These are phyloP conservation scores for Thuidium tamariscinum DNA, from an alignment of 225 moss, liverwort and hornwort genomes.

Conservation along the genomic window DNA sequence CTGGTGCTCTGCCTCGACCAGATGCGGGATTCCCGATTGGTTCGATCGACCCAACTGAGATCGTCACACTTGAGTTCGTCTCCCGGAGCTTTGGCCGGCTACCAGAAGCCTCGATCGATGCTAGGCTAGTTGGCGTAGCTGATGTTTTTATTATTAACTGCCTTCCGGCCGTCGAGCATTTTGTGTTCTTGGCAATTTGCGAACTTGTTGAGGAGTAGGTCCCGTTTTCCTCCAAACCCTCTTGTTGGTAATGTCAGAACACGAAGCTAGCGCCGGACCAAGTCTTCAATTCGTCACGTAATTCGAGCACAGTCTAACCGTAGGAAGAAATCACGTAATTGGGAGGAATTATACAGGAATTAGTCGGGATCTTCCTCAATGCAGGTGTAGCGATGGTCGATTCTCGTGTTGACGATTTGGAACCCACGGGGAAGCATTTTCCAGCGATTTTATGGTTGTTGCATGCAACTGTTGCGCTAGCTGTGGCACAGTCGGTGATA, in stretches of 20 bases:
- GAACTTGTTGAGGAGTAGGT: neutral
- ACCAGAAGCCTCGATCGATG: neutral
- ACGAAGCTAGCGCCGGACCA: neutral
- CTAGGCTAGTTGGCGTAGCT: neutral
- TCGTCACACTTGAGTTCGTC: neutral
- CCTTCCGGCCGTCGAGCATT: neutral
- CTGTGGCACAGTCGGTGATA: neutral
- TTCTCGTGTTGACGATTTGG: neutral
- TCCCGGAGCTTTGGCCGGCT: neutral
- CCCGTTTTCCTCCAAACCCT: neutral
- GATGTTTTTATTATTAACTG: too few relatives aligned
- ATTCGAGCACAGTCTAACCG: too few relatives aligned
- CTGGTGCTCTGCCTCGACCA: neutral
- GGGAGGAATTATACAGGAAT: neutral
- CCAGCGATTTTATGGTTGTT: neutral
- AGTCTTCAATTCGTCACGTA: neutral
- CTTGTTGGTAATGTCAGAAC: neutral
- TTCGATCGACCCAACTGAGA: neutral
- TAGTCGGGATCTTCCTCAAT: neutral
- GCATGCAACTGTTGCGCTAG: neutral
- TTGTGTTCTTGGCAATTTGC: neutral
- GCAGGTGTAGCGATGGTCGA: neutral
- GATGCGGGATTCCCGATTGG: neutral
- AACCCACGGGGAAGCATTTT: neutral
- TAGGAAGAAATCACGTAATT: neutral